Base-by-base conservation (phyloP, 805 yeast genomes). In the Candida odintsovae region DNA sequence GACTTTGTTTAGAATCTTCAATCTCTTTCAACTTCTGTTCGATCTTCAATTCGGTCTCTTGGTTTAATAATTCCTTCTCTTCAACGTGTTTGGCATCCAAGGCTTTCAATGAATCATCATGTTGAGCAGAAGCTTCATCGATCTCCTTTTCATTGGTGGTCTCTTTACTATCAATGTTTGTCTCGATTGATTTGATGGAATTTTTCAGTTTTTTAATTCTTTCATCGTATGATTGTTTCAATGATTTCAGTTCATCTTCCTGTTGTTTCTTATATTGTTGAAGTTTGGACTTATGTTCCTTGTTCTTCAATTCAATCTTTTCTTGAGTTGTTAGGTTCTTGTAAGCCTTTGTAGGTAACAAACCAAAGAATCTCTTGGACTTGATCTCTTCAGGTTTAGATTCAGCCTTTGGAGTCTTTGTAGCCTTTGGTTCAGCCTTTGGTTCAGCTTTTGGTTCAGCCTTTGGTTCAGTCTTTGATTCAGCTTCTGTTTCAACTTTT, bases 21-120 rank as follows among this genome's bases (percentile, higher is more conserved):
- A 59, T 47, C 18, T 50, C 61, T 23, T 48, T 44, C 16, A 44
- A 38, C 41, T 58, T 58, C 16, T 46, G 46, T 21, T 44, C 36
- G 41, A 55, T 53, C 36, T 50, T 51, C 20, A 42, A 31, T 36
- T 58, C 61, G 18, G 58, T 59, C 43, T 61, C 62, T 38, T 58
- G 56, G 19, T 41, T 37, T 38, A 46, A 50, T 15, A 39, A 40
- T 28, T 49, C 40, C 45, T 57, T 59, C 6, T 47, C 45, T 41
- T 55, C 61, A 26, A 46, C 59, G 31, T 55, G 63, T 42, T 58
- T 43, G 38, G 51, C 56, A 29, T 46, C 55, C n/a, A 58, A 44
- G 25, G 48, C 50, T 44, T 52, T 50, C 9, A 52, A 44, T 16
- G 47, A 43, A 19, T 44, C 46, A 26, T 54, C 59, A 42, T 50